Evolutionary conservation across 2,329 filamentous ascomycete genomes (phyloP).

Genomic region (Arthrobotrys iridis): DNA sequence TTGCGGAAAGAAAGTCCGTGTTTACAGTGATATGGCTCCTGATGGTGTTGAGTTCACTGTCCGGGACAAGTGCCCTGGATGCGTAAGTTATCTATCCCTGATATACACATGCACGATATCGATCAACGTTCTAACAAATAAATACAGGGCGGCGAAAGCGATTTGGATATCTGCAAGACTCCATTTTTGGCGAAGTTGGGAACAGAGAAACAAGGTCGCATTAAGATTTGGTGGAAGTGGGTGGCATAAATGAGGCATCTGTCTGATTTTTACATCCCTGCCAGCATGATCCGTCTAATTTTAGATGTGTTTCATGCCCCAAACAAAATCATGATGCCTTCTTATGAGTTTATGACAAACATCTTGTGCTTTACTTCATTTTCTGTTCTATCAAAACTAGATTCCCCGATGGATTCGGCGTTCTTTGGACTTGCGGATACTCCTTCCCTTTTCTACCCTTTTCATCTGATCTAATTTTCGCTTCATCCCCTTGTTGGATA

Average conservation of each 20-base stretch:
- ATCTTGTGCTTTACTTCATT: conserved; percentile 8
- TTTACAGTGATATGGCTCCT: conserved; percentile 48
- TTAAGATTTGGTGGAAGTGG: conserved; percentile 45
- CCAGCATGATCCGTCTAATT: conserved; percentile 24
- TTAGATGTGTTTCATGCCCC: conserved; percentile 7
- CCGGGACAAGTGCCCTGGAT: conserved; percentile 51
- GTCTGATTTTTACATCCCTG: conserved; percentile 2
- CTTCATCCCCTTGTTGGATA: conserved; percentile 28
- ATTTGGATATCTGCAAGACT: conserved; percentile 33
- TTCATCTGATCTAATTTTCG: conserved; percentile 14
- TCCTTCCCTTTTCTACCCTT: conserved; percentile 5
- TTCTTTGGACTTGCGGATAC: conserved; percentile 27
- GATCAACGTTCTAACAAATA: conserved; percentile 12
- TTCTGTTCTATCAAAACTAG: conserved; percentile 25
- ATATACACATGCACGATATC: background rate
- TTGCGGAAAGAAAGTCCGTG: conserved; percentile 40
- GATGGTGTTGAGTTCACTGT: conserved; percentile 41
- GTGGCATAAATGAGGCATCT: conserved; percentile 14
- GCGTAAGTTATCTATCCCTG: conserved; percentile 33
- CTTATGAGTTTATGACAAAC: conserved; percentile 45
- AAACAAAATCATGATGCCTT: conserved; percentile 37
- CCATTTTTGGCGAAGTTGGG: conserved; percentile 29
- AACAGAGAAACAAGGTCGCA: conserved; percentile 32
- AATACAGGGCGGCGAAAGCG: conserved; percentile 8
- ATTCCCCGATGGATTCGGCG: conserved; percentile 54